Evolutionary conservation across 2,329 filamentous ascomycete genomes (phyloP), one percentile per base, ranked within the genome.

Genomic region (Fusarium zealandicum): DNA sequence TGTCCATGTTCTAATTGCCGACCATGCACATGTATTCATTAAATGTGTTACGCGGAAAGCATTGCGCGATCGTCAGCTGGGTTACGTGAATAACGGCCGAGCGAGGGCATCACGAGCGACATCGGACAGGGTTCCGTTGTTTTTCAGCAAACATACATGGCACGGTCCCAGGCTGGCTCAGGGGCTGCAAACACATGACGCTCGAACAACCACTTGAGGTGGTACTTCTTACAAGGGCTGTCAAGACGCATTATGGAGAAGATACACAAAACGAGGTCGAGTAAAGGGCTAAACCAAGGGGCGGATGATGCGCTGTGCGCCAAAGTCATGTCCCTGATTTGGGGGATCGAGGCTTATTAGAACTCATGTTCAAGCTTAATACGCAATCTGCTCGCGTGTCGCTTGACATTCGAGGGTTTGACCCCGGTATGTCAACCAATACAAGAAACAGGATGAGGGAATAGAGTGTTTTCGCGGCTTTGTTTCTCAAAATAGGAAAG

Each of bases 1-100:
- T 57, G 8, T 50, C 32, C 38, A 52, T 46, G 41, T 25, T 49
- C 14, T 60, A 51, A 51, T 31, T 18, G 14, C 6, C 5, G 16
- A 2, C 22, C 32, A 17, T 33, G 9, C 36, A 39, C 36, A 6
- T 25, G 22, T 25, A 25, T 25, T 25, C 22, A 9, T 8, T 8
- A 8, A 25, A 8, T 25, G 7, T 25, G 22, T 7, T 5, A 25
- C 22, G 7, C 22, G 22, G 22, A 18, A 18, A 35, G 32, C 6
- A 18, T 6, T 35, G 5, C 14, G 32, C 14, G 12, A 18, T 16
- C 11, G 18, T 12, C 9, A 35, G 32, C 12, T 18, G 2, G 10
- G 12, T 7, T 25, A 13, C 28, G 14, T 43, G 9, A 27, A 16
- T n/a, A 18, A 35, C n/a, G 16, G 6, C 6, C 12, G n/a, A 44